Base-by-base conservation (phyloP, 202 grass and related monocot genomes). In the Elaeis oleifera region DNA sequence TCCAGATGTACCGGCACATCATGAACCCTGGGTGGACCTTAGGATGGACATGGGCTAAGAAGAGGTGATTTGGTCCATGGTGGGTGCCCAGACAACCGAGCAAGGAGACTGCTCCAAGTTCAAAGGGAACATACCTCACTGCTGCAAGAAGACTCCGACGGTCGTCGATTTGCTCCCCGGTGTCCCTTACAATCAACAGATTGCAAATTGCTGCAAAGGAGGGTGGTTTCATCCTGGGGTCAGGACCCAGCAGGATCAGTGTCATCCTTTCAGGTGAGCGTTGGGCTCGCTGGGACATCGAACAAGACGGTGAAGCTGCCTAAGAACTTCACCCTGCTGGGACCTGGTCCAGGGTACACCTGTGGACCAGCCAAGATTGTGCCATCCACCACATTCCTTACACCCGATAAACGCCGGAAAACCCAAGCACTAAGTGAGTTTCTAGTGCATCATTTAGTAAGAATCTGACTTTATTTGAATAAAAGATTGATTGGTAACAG, bases 1-100 rank as follows among this genome's bases (percentile, higher is more conserved):
- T 82, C 72, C 94, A 99, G 81, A 82, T 76, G 85, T 99, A 99
- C 66, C 80, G 88, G 13, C 88, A 99, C 16, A 89, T 99, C 27
- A 82, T 80, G 94, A 64, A 13, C 18, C 94, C 94, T 2, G 94
- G 94, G 16, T 99, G 88, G 88, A 94, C 23, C 23, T 16, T 89
- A 28, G 88, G 85, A 0, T 99, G 94, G 94, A 71, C 81, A 13
- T 99, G 94, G 94, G 85, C 88, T 3, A 89, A 82, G 75, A 74
- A 3, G 88, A 99, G 80, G 88, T 99, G 51, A 94, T 99, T 71
- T 99, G 94, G 94, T 89, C 94, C 50, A 87, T 94, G 88, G 85
- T 99, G 62, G 94, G 94, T 19, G 94, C 94, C 21, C 82, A 20
- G 64, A 64, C 94, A 3, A 92, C 94, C 3, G 94, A 99, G 57